Evolutionary conservation across 163 green algal genomes (phyloP).

Genomic region (Trebouxia gelatinosa): DNA sequence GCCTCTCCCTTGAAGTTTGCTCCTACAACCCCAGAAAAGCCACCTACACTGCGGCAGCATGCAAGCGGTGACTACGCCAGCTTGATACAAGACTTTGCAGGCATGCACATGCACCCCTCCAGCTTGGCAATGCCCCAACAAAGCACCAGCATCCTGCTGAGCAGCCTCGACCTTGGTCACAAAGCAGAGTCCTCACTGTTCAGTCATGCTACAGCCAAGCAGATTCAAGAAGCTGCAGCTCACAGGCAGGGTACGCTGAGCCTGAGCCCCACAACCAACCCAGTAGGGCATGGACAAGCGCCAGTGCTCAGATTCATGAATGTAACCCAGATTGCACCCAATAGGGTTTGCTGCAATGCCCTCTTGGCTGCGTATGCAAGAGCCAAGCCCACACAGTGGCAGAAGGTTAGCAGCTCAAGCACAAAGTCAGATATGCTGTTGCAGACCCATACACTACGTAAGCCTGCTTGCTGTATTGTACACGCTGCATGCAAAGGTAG

Average conservation of each 20-base stretch:
- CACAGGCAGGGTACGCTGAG: slow-evolving; percentile 10
- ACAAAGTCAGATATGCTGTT: too few relatives aligned
- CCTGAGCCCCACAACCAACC: slow-evolving; percentile 5
- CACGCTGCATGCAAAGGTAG: too few relatives aligned
- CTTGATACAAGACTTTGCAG: background rate
- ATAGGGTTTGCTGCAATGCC: slow-evolving; percentile 87
- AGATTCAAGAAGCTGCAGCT: slow-evolving; percentile 16
- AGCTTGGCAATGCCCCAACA: background rate
- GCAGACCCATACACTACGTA: too few relatives aligned
- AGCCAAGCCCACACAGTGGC: slow-evolving; percentile 63
- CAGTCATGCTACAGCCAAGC: background rate
- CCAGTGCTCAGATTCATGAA: slow-evolving; percentile 27
- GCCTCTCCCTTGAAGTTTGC: too few relatives aligned
- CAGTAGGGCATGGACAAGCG: background rate
- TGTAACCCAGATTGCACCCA: slow-evolving; percentile 48
- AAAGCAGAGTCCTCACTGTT: too few relatives aligned
- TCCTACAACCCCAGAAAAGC: too few relatives aligned
- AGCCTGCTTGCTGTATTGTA: too few relatives aligned
- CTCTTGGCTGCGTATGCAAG: slow-evolving; percentile 83
- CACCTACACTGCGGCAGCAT: background rate
- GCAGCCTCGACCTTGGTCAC: too few relatives aligned
- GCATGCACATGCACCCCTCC: background rate
- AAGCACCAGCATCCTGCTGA: too few relatives aligned
- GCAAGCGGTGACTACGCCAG: background rate
- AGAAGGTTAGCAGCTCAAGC: slow-evolving; percentile 40